These are phyloP conservation scores for Neurospora sp. DNA, from an alignment of 495 filamentous ascomycete species.

Conservation along the genomic window DNA sequence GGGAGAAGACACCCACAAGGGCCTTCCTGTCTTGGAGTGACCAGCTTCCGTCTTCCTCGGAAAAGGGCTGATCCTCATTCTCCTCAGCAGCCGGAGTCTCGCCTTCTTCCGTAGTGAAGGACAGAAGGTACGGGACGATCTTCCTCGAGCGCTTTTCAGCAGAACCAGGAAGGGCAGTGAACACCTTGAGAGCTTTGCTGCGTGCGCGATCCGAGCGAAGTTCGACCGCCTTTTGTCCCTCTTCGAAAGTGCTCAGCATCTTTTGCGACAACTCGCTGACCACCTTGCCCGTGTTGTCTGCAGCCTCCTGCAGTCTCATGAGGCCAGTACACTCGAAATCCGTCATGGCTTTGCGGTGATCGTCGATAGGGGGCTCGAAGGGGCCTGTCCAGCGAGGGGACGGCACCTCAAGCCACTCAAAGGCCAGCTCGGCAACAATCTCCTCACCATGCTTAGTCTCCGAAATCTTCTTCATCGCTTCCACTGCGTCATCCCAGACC, in stretches of 20 bases:
- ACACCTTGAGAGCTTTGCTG: conserved; percentile 67
- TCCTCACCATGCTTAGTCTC: conserved; percentile 62
- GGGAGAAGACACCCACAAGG: conserved; percentile 70
- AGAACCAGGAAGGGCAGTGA: conserved; percentile 59
- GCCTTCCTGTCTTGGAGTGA: conserved; percentile 58
- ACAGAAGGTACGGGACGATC: conserved; percentile 76
- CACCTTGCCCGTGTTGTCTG: conserved; percentile 28
- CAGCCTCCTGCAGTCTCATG: conserved; percentile 40
- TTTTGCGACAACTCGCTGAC: conserved; percentile 31
- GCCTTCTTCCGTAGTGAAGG: conserved; percentile 50
- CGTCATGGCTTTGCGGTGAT: conserved; percentile 28
- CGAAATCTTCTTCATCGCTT: conserved; percentile 63
- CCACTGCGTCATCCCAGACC: conserved; percentile 73
- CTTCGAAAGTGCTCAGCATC: conserved; percentile 42
- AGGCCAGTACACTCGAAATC: conserved; percentile 80
- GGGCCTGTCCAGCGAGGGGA: conserved; percentile 37
- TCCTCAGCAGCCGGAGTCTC: conserved; percentile 32
- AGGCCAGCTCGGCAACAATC: conserved; percentile 59
- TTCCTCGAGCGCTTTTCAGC: conserved; percentile 79
- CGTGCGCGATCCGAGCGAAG: conserved; percentile 40
- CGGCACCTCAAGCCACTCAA: conserved; percentile 64
- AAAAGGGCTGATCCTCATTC: conserved; percentile 30
- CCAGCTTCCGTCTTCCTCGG: conserved; percentile 48
- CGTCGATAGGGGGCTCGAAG: conserved; percentile 13
- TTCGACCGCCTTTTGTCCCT: conserved; percentile 34